A percentile compares a stretch with the other conserved stretches of the same genome.
phyloP scores from a whole-genome alignment of 2,329 filamentous ascomycete genomes.

The Aspergillus sp. region DNA sequence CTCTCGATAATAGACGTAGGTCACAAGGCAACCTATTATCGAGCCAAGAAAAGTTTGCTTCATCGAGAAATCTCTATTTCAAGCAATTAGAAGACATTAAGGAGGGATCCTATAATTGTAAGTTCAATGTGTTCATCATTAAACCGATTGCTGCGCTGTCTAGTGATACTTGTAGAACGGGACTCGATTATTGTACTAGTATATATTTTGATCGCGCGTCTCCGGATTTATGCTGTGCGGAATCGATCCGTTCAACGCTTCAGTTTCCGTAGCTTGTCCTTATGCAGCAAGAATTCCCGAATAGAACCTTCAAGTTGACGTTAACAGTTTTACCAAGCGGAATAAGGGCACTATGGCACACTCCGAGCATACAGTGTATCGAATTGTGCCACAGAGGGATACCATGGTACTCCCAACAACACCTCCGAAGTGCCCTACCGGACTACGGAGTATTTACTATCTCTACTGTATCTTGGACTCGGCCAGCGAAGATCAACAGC shows the following conservation, averaged over 20 bases:
- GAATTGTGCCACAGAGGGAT: background rate
- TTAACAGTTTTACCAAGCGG: background rate
- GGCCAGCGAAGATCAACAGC: background rate
- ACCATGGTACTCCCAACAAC: background rate
- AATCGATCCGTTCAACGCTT: slow-evolving; percentile 9
- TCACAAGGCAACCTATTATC: too few relatives aligned
- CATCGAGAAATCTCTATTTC: too few relatives aligned
- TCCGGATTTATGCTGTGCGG: background rate
- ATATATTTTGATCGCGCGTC: background rate
- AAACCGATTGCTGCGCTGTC: background rate
- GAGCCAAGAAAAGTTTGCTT: too few relatives aligned
- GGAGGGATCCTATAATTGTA: background rate
- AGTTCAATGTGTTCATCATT: background rate
- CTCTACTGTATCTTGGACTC: background rate
- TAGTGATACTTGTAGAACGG: too few relatives aligned
- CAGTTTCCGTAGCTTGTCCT: background rate
- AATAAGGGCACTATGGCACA: background rate
- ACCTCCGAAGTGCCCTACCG: too few relatives aligned
- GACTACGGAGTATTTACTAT: too few relatives aligned
- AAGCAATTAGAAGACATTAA: too few relatives aligned
- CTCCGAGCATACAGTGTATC: background rate
- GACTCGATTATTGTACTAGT: background rate
- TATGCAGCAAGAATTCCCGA: background rate
- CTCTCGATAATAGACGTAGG: too few relatives aligned
- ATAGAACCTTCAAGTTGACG: background rate